Base-by-base conservation (phyloP, 2,329 filamentous ascomycete species). In the Talaromyces sp. region DNA sequence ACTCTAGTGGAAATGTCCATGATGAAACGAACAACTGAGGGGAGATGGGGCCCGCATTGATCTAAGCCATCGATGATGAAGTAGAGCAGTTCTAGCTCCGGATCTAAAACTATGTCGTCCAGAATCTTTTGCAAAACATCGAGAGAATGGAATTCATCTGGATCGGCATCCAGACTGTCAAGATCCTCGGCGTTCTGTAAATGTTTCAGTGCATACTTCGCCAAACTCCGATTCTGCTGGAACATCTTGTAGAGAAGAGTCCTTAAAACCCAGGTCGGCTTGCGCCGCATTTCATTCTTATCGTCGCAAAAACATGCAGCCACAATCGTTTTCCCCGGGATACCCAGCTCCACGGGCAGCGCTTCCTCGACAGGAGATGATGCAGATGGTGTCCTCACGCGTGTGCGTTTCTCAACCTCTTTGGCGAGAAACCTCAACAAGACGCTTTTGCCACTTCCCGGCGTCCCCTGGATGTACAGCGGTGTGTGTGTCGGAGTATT, bases 11-110 rank as follows among this genome's bases (percentile, higher is more conserved):
- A 58, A 58, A 58, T 10, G 6, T 58, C 53, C 10, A 15, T 38
- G 53, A 58, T 58, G 5, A 58, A 25, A 58, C 25, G 53, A 3
- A 58, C 27, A 58, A 58, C 53, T 34, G 53, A 27, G 6, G 53
- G 53, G 11, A 58, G 53, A 58, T 58, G 29, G 22, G 53, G 53
- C 29, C 53, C 53, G 15, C 53, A 58, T 15, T 58, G 53, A 25
- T 58, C 53, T 58, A 58, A 58, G 34, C 53, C 53, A 13, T 58
- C 53, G 53, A 58, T 58, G 53, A 58, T 58, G 53, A 58, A 58
- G 29, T 58, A 58, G 29, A 58, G 27, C 7, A 58, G 17, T 19
- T 58, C 53, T 58, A 58, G 29, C 17, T 58, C 53, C 3, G 53
- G 29, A 36, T 58, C 53, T 58, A 19, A 15, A 19, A 36, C n/a